Conservation (phyloP, 768 basidiomycete genomes). For the Mycena rosella region DNA sequence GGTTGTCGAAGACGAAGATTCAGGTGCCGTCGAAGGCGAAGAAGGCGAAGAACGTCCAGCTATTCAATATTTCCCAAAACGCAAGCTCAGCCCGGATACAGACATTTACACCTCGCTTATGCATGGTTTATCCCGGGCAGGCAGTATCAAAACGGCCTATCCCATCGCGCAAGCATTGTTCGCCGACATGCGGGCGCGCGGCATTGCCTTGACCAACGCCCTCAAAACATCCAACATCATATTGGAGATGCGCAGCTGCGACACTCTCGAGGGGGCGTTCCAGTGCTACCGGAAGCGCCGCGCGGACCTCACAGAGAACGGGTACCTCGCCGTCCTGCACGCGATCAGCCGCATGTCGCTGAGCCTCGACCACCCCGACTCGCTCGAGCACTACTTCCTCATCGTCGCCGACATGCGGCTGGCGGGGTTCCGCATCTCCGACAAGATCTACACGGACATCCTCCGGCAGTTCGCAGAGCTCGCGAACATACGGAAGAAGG, state of each 20-base stretch:
- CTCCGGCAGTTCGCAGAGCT: conserved; percentile 66
- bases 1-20: too few species aligned
- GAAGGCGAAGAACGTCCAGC: too few species aligned
- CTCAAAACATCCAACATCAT: conserved; percentile 67
- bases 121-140: conserved; percentile 59
- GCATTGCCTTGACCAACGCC: conserved; percentile 59
- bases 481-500: conserved; percentile 41
- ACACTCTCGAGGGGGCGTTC: conserved; percentile 70
- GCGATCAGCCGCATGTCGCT: conserved; percentile 73
- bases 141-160: conserved; percentile 61
- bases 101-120: conserved; percentile 69
- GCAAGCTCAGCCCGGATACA: conserved; percentile 64
- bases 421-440: conserved; percentile 68
- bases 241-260: conserved; percentile 74
- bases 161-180: conserved; percentile 64
- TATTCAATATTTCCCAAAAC: too few species aligned
- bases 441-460: conserved; percentile 76
- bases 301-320: conserved; percentile 64
- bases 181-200: conserved; percentile 72
- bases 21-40: too few species aligned
- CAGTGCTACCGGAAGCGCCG: conserved; percentile 65
- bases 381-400: conserved; percentile 69
- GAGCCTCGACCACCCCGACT: conserved; percentile 38
- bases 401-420: conserved; percentile 86
- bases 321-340: conserved; percentile 73